Evolutionary conservation across 352 stramenopile genomes (phyloP), one percentile per base, ranked within the genome.

Genomic region (Phytophthora pini): DNA sequence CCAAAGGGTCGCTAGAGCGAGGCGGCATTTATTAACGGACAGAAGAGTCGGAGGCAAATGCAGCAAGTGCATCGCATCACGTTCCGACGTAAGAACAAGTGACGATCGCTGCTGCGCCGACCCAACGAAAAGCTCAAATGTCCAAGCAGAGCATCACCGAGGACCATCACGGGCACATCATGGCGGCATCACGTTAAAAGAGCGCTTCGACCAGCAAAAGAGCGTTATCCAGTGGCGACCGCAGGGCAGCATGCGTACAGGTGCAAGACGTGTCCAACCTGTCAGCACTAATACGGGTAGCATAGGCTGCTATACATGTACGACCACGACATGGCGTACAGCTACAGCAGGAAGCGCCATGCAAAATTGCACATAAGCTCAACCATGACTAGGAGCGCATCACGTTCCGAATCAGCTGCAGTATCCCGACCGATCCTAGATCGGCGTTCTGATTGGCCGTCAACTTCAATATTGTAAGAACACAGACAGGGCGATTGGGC

Each of bases 351-450:
- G 29, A 40, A 38, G 46, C 17, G 15, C 38, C 51, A 59, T 53
- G 15, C 0, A 2, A 20, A 15, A 54, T 8, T 20, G 29, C 9
- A 34, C 7, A 34, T 36, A 3, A 26, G 24, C 24, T 40, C 46
- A 53, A 41, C 31, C 12, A 3, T 57, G 64, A 72, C 38, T 44
- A 51, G 51, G 17, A 41, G 51, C 50, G 51, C 57, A 63, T 72
- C 64, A 61, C 46, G 4, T 43, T 3, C 36, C 56, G 61, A 44
- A 64, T 46, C 38, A 51, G 45, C 41, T 53, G 47, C 27, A 3
- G 49, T 29, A 43, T 58, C 53, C 40, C 20, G 47, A 43, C 22
- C 26, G 47, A 62, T 65, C 32, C 43, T 36, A 11, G 13, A 6
- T 3, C 24, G 3, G 10, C 13, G 5, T 38, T 59, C 17, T 63